Base-by-base conservation (phyloP, 129 eudicot genomes). In the Centaurea solstitialis region DNA sequence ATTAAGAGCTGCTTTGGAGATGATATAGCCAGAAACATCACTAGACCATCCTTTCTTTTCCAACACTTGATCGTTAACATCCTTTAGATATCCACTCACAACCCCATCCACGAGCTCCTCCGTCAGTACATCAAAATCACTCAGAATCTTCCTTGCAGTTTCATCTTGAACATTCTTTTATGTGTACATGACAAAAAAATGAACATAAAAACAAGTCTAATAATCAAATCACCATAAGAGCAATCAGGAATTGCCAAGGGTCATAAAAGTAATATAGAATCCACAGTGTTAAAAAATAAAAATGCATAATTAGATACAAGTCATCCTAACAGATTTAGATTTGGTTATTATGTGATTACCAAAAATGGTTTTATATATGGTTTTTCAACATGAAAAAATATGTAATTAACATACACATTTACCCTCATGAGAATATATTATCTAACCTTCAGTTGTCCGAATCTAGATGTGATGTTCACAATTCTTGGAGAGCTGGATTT, bases 1-100 rank as follows among this genome's bases (percentile, higher is more conserved):
- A 64, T 84, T 86, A 24, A 86, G 80, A 41, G 90, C 90, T 7
- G 88, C 92, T 76, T 89, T 89, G 1, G 92, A 89, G 43, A 89
- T 57, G 5, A 35, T 66, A 65, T 89, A 89, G 13, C 90, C 90
- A 28, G 90, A 75, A 15, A 74, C 33, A 12, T 20, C 62, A 72
- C 47, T 72, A 28, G 88, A 77, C 92, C 90, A 86, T 15, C 90
- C 88, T 75, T 86, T 86, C 73, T 75, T 74, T n/a, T 74, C 75
- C 78, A 84, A 4, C 73, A 57, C 70, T 13, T 84, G 85, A 76
- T 76, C 68, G 45, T 84, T 86, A 45, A 23, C 84, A 62, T 84
- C 90, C 8, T 82, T 38, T 8, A 84, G 74, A 66, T 75, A 86
- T 43, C 76, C 86, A 3, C 26, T 28, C 50, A 86, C 87, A 24